Evolutionary conservation across 192 early-diverging fungal species (phyloP).

Genomic region (Umbelopsis ramanniana): DNA sequence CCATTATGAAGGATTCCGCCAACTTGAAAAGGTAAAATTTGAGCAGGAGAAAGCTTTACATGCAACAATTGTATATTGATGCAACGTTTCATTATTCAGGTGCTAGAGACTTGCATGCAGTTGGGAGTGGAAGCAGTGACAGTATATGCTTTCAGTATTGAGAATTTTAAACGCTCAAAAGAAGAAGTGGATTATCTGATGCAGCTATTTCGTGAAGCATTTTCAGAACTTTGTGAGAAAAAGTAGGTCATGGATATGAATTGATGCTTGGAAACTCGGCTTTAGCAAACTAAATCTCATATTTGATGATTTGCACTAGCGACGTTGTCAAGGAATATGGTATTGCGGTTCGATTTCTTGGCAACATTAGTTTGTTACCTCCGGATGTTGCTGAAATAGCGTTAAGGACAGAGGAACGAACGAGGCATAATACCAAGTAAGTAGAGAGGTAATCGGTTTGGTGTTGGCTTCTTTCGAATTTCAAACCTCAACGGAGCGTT

Average conservation of each 20-base stretch:
- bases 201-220: conserved; percentile 76
- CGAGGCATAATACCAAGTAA: conserved; percentile 65
- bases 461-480: not conserved
- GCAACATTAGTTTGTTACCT: conserved; percentile 73
- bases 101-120: conserved; percentile 85
- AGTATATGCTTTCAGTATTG: conserved; percentile 97
- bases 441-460: not conserved
- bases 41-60: not conserved
- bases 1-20: conserved; percentile 80
- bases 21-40: conserved; percentile 70
- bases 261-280: conserved; percentile 11
- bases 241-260: conserved; percentile 50
- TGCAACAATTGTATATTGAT: not conserved
- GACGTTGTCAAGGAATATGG: conserved; percentile 71
- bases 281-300: not conserved
- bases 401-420: conserved; percentile 64
- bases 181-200: conserved; percentile 89
- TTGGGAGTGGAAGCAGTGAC: conserved; percentile 87
- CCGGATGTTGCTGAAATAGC: conserved; percentile 64
- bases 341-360: conserved; percentile 81
- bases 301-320: conserved; percentile 44
- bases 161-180: conserved; percentile 91
- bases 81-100: conserved; percentile 47
- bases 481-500: not conserved
- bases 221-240: conserved; percentile 74